Base-by-base conservation (phyloP, 495 filamentous ascomycete species). In the Podospora comata region DNA sequence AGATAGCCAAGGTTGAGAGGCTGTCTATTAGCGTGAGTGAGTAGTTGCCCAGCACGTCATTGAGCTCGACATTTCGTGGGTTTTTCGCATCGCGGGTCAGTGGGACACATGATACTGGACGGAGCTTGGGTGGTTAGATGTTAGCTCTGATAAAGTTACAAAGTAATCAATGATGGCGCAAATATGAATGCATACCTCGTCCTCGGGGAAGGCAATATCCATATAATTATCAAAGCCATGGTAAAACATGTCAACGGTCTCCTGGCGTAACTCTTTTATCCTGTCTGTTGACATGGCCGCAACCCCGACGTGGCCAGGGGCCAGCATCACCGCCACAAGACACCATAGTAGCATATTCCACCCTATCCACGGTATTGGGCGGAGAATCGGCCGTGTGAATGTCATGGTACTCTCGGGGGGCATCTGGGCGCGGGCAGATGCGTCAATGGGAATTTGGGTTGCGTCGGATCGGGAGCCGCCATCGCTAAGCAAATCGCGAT, bases 171-270 rank as follows among this genome's bases (percentile, higher is more conserved):
- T 48, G 30, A 1, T 7, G 4, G 30, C 1, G 3, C 30, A 32
- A 5, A 57, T 60, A 39, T 39, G 59, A 81, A 39, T 39, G 59
- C 82, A 68, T 79, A 86, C 87, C 85, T 99, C 95, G 75, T 99
- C 95, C 81, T 97, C 95, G 39, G 95, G 95, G 74, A 98, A 99
- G 62, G 96, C 96, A 74, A 94, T 85, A 60, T 86, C 82, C 85
- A 97, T 91, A 81, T 99, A 99, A 75, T 93, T 97, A 74, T 96
- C 89, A 82, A 89, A 99, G 65, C 95, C 95, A 80, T 99, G 96
- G 73, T 95, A 97, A 82, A 99, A 98, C 85, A 97, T 93, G 68
- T 89, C 87, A 65, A 93, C 88, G 55, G 94, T 93, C 77, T 97
- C 92, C 74, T 86, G 87, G 39, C 84, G 80, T 64, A 89, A 76